phyloP scores from a whole-genome alignment of 23 red algal species.

The Chondrus crispus region DNA sequence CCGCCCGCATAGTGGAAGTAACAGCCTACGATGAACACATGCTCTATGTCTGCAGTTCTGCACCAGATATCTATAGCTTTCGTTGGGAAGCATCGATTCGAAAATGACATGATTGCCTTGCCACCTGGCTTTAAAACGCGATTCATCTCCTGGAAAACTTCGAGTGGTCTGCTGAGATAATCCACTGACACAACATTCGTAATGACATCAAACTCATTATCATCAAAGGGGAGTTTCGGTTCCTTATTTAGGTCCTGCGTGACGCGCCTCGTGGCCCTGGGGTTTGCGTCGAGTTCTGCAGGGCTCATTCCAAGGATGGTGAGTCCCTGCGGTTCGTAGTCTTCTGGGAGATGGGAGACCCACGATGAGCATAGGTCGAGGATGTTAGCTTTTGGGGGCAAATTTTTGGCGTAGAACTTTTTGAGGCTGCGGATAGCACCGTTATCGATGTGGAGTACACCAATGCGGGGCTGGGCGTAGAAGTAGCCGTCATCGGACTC shows the following conservation, averaged over 20 bases:
- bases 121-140: slow-evolving; percentile 86
- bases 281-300: slow-evolving; percentile 77
- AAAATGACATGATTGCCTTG: slow-evolving; percentile 75
- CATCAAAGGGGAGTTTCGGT: slow-evolving; percentile 70
- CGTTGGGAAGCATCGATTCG: slow-evolving; percentile 93
- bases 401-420: slow-evolving; percentile 63
- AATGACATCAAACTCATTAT: slow-evolving; percentile 88
- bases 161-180: slow-evolving; percentile 86
- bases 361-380: slow-evolving; percentile 92
- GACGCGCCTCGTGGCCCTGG: slow-evolving; percentile 25
- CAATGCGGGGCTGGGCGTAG: slow-evolving; percentile 79
- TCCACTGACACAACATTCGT: slow-evolving; percentile 92
- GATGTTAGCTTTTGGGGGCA: slow-evolving; percentile 53
- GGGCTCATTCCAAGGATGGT: slow-evolving; percentile 84
- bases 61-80: slow-evolving; percentile 91
- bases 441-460: slow-evolving; percentile 94
- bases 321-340: slow-evolving; percentile 28
- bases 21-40: slow-evolving; percentile 90
- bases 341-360: slow-evolving; percentile 91
- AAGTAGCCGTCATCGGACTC: slow-evolving; percentile 69
- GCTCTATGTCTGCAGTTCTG: slow-evolving; percentile 80
- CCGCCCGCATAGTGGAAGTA: slow-evolving; percentile 93
- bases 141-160: slow-evolving; percentile 92
- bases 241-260: slow-evolving; percentile 75
- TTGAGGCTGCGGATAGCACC: slow-evolving; percentile 73